Evolutionary conservation across 2,329 filamentous ascomycete species (phyloP).

Genomic region (Fusarium xylarioides): DNA sequence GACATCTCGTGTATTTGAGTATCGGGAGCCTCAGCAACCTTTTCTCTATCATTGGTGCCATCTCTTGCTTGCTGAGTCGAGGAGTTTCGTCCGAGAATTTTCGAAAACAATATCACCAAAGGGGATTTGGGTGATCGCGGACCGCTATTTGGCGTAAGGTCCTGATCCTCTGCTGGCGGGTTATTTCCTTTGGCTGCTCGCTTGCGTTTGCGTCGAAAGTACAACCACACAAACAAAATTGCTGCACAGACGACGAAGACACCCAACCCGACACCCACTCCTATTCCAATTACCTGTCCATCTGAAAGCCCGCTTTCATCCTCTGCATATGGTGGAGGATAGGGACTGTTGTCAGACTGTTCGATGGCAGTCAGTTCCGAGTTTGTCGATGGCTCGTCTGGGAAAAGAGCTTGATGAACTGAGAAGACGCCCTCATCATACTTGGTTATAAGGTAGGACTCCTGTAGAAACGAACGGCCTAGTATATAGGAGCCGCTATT

Average conservation of each 20-base stretch:
- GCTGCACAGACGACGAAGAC: slow-evolving; percentile 44
- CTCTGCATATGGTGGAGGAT: slow-evolving; percentile 48
- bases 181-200: slow-evolving; percentile 29
- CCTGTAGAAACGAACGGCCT: slow-evolving; percentile 75
- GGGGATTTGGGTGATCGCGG: slow-evolving; percentile 37
- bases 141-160: slow-evolving; percentile 48
- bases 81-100: slow-evolving; percentile 51
- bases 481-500: slow-evolving; percentile 67
- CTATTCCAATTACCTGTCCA: slow-evolving; percentile 57
- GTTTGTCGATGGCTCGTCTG: slow-evolving; percentile 52
- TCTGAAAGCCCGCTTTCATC: slow-evolving; percentile 47
- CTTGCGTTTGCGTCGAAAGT: slow-evolving; percentile 48
- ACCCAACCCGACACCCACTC: slow-evolving; percentile 55
- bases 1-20: slow-evolving; percentile 64
- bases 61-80: slow-evolving; percentile 38
- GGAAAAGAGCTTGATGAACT: slow-evolving; percentile 64
- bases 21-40: slow-evolving; percentile 49
- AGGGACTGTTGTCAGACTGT: slow-evolving; percentile 57
- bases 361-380: slow-evolving; percentile 55
- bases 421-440: slow-evolving; percentile 65
- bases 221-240: slow-evolving; percentile 46
- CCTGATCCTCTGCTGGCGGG: slow-evolving; percentile 48
- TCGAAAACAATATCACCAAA: slow-evolving; percentile 50
- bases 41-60: slow-evolving; percentile 33
- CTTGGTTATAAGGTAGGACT: slow-evolving; percentile 68